Evolutionary conservation across 139 green algal genomes (phyloP).

Genomic region (Asterochloris sp.): DNA sequence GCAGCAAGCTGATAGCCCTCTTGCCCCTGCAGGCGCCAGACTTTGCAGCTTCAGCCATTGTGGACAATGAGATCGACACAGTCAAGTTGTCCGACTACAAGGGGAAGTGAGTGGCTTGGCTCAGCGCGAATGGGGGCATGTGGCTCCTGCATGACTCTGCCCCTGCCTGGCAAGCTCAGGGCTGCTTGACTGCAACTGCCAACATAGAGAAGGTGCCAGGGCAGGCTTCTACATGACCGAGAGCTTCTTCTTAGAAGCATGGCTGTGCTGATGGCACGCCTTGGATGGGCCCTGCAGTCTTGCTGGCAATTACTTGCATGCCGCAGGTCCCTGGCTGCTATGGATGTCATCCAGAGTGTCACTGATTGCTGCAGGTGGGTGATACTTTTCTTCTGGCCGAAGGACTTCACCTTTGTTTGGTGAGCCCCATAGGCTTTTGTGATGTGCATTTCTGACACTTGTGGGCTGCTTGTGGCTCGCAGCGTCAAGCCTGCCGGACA

Average conservation of each 20-base stretch:
- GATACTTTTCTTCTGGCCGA: not conserved
- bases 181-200: not conserved
- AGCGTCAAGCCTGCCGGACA: no score
- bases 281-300: not conserved
- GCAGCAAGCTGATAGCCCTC: no score
- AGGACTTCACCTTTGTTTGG: slow-evolving; percentile 63
- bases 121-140: slow-evolving; percentile 59
- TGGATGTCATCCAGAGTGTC: no score
- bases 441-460: no score
- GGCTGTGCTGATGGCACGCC: no score
- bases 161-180: not conserved
- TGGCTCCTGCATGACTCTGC: not conserved
- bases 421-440: no score
- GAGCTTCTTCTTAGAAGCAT: not conserved
- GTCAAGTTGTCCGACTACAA: slow-evolving; percentile 63
- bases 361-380: no score
- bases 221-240: not conserved
- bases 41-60: slow-evolving; percentile 54
- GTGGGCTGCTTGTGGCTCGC: no score
- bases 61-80: slow-evolving; percentile 60
- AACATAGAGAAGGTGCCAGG: no score
- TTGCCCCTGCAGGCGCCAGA: slow-evolving; percentile 29
- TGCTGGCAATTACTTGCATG: no score
- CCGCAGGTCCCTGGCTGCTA: no score
- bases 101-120: slow-evolving; percentile 69